Evolutionary conservation across 495 filamentous ascomycete genomes (phyloP).

Genomic region (Achaetomiella virescens): DNA sequence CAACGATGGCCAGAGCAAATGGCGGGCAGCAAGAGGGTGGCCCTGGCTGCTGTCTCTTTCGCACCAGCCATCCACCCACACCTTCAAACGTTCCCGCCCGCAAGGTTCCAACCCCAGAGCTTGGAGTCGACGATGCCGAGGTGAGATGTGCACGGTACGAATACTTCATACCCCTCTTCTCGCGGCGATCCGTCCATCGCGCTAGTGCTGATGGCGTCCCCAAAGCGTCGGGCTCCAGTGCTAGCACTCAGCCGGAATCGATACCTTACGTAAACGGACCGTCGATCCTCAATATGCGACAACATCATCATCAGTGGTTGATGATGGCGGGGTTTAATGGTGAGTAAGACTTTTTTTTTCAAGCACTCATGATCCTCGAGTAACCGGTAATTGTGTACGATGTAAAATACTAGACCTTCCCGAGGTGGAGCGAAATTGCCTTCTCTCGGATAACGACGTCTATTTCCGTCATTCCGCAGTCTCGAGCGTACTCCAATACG

Average conservation of each 20-base stretch:
- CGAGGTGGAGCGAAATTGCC: too few species aligned
- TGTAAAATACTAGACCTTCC: too few species aligned
- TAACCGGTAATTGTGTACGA: too few species aligned
- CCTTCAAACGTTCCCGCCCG: not conserved
- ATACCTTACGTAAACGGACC: slow-evolving; percentile 12
- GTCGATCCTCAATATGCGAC: slow-evolving; percentile 9
- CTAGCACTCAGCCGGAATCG: not conserved
- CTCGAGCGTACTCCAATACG: too few species aligned
- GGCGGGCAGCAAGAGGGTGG: not conserved
- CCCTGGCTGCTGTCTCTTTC: not conserved
- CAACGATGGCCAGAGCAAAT: not conserved
- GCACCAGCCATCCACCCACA: not conserved
- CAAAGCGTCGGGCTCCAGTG: not conserved
- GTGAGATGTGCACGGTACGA: not conserved
- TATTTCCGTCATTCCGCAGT: too few species aligned
- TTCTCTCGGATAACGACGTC: too few species aligned
- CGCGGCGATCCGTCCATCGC: not conserved
- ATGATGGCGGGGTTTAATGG: too few species aligned
- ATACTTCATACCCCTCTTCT: not conserved
- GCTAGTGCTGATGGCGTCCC: slow-evolving; percentile 9
- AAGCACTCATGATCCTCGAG: too few species aligned
- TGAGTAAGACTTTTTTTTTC: too few species aligned
- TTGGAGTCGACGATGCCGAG: not conserved
- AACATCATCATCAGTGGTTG: too few species aligned
- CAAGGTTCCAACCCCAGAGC: not conserved